Evolutionary conservation across 2,329 filamentous ascomycete genomes (phyloP).

Genomic region (Davidsoniella virescens): DNA sequence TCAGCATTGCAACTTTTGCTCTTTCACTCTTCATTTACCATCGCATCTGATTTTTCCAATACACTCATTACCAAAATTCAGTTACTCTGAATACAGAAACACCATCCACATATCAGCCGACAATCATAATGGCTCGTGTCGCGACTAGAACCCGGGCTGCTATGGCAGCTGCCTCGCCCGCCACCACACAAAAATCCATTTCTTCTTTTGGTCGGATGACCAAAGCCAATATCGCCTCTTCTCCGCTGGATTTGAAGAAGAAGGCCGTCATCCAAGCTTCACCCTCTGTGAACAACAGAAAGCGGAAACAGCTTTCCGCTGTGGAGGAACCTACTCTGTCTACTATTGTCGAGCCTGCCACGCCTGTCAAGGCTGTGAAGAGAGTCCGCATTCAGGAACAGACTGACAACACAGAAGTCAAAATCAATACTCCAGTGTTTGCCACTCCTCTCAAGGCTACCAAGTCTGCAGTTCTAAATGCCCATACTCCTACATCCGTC

Average conservation of each 20-base stretch:
- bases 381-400: constrained; percentile 12
- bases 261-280: not conserved
- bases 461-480: not conserved
- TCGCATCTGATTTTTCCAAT: not conserved
- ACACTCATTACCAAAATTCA: no score
- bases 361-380: constrained; percentile 11
- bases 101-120: not conserved
- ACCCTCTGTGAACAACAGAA: constrained; percentile 19
- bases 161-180: constrained; percentile 8
- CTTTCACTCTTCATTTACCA: not conserved
- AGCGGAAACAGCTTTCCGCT: constrained; percentile 24
- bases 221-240: constrained; percentile 14
- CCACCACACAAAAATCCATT: constrained; percentile 7
- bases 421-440: constrained; percentile 1
- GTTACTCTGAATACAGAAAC: no score
- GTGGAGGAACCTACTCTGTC: constrained; percentile 17
- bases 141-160: constrained; percentile 10
- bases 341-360: not conserved
- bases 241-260: constrained; percentile 21
- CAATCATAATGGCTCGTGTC: constrained; percentile 11
- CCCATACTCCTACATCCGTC: constrained; percentile 4
- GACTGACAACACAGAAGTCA: constrained; percentile 3
- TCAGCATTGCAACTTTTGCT: not conserved
- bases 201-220: constrained; percentile 12
- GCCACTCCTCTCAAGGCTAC: constrained; percentile 7